Evolutionary conservation across 305 asterid species (phyloP), one percentile per base, ranked within the genome.

Genomic region (Solanum hybrid): DNA sequence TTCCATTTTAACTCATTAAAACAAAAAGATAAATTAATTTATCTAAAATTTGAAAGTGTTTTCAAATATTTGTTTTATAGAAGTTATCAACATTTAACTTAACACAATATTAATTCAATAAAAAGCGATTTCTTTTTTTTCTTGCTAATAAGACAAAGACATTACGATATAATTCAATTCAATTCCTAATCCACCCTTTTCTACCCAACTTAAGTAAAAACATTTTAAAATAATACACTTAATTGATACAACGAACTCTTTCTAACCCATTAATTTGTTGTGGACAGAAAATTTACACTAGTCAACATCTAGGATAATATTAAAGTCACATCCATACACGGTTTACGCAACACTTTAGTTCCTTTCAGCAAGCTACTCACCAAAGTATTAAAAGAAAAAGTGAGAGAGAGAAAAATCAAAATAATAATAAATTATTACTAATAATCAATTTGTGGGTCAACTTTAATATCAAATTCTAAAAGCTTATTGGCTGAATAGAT

Each of bases 401-500:
- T 4, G 24, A 1, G 5, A 76, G 5, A 75, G 31, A 31, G 38
- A 84, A 7, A 51, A 31, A 29, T 26, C 0, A 51, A 13, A 20
- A 20, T 26, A 2, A 31, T 20, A 84, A 31, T 51, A 56, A 51
- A 29, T 5, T 85, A 42, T 46, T 27, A 31, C 6, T 72, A 80
- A 24, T 40, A 42, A 42, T 82, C 10, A 85, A 31, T 10, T 10
- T 24, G 5, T 85, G 29, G 72, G n/a, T 84, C 42, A 56, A 51
- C 46, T 31, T 85, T 56, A 85, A 56, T 69, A 92, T 92, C 93
- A 91, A 88, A 89, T 35, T 56, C 66, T 56, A 79, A 86, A 88
- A 90, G 24, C 7, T 46, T 14, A 93, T 91, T 93, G 94, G 95
- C 26, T 78, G 79, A 34, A 14, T 29, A 87, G 94, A 93, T 93